phyloP scores from a whole-genome alignment of 2,329 filamentous ascomycete genomes.

The Colletotrichum cuscutae region DNA sequence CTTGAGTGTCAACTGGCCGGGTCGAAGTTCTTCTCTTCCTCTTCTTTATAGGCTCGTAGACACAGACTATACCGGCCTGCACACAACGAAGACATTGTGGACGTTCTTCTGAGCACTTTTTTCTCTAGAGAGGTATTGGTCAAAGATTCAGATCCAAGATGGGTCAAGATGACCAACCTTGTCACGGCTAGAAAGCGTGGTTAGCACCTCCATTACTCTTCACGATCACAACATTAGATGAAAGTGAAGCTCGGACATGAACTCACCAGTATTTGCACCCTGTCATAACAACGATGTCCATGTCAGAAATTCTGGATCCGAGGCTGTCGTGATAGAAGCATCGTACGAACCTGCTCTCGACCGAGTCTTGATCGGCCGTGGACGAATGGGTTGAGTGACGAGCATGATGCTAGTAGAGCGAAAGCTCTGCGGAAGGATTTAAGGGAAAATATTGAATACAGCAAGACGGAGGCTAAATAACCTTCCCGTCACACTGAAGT shows the following conservation, averaged over 20 bases:
- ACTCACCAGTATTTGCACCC: constrained; percentile 35
- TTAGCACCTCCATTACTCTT: constrained; percentile 2
- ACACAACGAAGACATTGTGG: constrained; percentile 34
- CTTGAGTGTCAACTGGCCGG: neutral
- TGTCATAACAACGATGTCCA: neutral
- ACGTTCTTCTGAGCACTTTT: constrained; percentile 36
- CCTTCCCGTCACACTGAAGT: constrained; percentile 1
- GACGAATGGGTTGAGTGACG: constrained; percentile 33
- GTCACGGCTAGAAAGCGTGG: constrained; percentile 25
- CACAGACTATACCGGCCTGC: constrained; percentile 30
- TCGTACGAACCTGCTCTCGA: constrained; percentile 35
- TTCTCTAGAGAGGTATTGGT: constrained; percentile 21
- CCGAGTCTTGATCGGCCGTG: constrained; percentile 34
- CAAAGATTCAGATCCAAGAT: neutral
- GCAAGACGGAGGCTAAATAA: neutral
- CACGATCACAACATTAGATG: too few species aligned
- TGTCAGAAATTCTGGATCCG: constrained; percentile 17
- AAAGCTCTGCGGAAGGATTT: neutral
- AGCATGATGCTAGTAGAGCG: constrained; percentile 20
- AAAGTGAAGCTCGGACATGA: neutral
- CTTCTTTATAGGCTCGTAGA: constrained; percentile 36
- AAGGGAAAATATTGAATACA: neutral
- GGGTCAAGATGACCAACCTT: constrained; percentile 19
- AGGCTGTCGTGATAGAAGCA: neutral
- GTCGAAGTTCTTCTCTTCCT: constrained; percentile 30